phyloP scores from a whole-genome alignment of 225 moss, liverwort and hornwort species.

The Ulota crispa region DNA sequence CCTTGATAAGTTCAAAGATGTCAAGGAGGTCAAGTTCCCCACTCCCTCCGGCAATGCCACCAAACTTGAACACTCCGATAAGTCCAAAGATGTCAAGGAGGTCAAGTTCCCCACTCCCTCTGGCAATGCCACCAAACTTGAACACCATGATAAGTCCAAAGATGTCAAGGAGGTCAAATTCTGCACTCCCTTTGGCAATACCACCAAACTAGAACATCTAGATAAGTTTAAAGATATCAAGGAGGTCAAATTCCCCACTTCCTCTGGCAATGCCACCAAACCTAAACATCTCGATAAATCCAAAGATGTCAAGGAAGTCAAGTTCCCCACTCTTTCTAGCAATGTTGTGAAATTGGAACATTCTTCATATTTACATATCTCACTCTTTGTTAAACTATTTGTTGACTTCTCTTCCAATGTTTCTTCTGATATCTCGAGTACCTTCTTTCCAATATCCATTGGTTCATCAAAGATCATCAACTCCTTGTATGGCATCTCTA shows the following conservation, averaged over 20 bases:
- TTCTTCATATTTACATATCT: neutral
- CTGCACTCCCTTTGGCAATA: neutral
- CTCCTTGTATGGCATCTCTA: neutral
- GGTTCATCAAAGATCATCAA: rapidly evolving
- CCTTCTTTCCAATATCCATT: too few species aligned
- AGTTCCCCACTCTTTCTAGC: neutral
- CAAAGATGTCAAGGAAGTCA: neutral
- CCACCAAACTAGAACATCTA: neutral
- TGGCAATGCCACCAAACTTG: too few species aligned
- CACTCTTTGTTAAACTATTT: neutral
- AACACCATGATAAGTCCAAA: neutral
- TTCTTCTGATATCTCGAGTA: too few species aligned
- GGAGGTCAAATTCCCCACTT: neutral
- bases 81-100: neutral
- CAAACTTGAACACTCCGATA: neutral
- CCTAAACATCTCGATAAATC: rapidly evolving
- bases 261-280: neutral
- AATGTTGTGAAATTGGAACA: neutral
- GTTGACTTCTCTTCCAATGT: too few species aligned
- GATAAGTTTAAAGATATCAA: neutral
- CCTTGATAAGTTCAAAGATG: rapidly evolving
- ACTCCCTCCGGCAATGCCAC: neutral
- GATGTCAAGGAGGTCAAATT: neutral
- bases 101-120: neutral
- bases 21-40: neutral